Base-by-base conservation (phyloP, 768 basidiomycete species). In the Kwoniella heveanensis region DNA sequence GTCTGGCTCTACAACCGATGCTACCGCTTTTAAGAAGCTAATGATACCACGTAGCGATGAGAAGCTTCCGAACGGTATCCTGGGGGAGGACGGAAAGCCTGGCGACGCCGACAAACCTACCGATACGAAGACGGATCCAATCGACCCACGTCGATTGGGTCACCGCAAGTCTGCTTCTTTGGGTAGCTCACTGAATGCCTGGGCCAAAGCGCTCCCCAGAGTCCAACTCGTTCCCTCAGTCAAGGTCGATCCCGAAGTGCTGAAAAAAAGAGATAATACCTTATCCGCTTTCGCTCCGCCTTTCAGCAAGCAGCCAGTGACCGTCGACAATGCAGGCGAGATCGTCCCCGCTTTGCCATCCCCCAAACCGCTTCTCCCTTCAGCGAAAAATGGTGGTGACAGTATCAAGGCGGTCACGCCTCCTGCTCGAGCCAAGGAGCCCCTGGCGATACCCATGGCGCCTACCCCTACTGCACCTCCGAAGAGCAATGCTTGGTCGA, bases 241-340 rank as follows among this genome's bases (percentile, higher is more conserved):
- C 12, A 57, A 59, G 39, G 44, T 66, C 36, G 55, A 64, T 61
- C 55, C 49, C 48, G 15, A 51, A 25, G 57, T 62, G 3, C 57
- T 68, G 19, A 47, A 57, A 17, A 60, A 65, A 32, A 54, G 47
- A 22, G 29, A 68, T 37, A 22, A 55, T 0, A 21, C 47, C 25
- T 50, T 70, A 22, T 73, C 71, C 8, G 68, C 68, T 39, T 75
- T 67, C 57, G 72, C 63, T 30, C 60, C 62, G 39, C 68, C 68
- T 24, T 70, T 53, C 52, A 58, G 49, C 32, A 54, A 39, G 46
- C 44, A 57, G 25, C 73, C 65, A 3, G 47, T 66, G 10, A 27
- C 56, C 10, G 68, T 66, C 0, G 66, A 62, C 27, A 53, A 57
- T 10, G 60, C 61, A 10, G 74, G 71, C 24, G 56, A 67, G 37